Evolutionary conservation across 1,139 yeast species (phyloP).

Genomic region (Geotrichum cucujoidarum): DNA sequence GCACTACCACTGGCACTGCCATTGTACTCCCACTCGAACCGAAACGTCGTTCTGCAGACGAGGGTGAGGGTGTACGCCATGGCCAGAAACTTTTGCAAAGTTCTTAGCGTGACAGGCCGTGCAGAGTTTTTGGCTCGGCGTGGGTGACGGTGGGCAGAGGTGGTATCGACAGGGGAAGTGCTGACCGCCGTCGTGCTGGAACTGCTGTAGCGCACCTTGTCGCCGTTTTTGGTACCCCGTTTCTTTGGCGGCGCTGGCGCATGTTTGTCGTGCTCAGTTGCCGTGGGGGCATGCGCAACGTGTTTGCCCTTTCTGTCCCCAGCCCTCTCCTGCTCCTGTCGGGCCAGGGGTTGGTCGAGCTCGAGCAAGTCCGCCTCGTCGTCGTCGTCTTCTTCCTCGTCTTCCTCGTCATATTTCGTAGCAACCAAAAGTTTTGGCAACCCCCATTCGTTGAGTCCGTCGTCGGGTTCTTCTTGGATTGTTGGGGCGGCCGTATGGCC

Average conservation of each 20-base stretch:
- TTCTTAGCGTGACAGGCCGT: neutral
- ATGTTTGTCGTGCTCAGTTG: too few species aligned
- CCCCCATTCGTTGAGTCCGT: conserved; percentile 29
- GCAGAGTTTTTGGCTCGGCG: neutral
- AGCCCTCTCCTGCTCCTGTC: too few species aligned
- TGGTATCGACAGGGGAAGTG: neutral
- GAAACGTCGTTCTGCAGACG: neutral
- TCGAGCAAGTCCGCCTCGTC: too few species aligned
- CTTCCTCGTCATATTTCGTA: conserved; percentile 16
- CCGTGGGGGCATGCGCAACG: too few species aligned
- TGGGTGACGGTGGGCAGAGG: too few species aligned
- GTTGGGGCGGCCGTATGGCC: neutral
- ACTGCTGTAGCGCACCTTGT: neutral
- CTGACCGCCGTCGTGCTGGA: neutral
- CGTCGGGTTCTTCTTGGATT: conserved; percentile 22
- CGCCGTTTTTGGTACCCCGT: neutral
- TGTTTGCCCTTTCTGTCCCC: too few species aligned
- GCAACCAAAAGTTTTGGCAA: conserved; percentile 25
- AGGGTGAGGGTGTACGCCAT: neutral
- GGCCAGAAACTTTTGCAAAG: conserved; percentile 1
- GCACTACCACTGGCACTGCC: too few species aligned
- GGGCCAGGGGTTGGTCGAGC: too few species aligned
- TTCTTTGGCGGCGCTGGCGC: neutral
- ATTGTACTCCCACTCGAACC: too few species aligned
- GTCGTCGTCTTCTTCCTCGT: conserved; percentile 3